Evolutionary conservation across 139 green algal species (phyloP).

Genomic region (Raphidocelis subcapitata): DNA sequence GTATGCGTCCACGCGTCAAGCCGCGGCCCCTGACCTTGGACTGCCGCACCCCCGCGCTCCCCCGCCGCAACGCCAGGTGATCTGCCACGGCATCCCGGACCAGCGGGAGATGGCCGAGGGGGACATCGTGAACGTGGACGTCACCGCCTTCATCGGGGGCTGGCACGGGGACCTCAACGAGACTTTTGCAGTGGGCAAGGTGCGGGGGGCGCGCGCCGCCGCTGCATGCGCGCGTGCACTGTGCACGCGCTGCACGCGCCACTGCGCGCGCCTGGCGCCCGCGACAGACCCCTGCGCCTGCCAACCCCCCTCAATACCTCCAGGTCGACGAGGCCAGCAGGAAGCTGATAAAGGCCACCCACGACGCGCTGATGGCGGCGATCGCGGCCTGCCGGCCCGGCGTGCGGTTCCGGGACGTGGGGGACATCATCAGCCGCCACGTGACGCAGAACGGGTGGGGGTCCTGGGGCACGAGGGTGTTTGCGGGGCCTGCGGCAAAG

Average conservation of each 20-base stretch:
- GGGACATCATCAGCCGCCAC: constrained; percentile 84
- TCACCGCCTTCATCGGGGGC: constrained; percentile 83
- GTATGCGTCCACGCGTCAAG: too few species aligned
- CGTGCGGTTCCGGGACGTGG: constrained; percentile 87
- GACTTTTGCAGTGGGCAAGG: constrained; percentile 81
- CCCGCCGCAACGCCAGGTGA: too few species aligned
- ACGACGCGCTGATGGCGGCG: constrained; percentile 82
- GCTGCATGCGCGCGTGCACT: too few species aligned
- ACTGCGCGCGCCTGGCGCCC: neutral
- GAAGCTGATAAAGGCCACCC: constrained; percentile 72
- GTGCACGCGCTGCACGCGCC: neutral
- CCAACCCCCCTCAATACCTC: constrained; percentile 11
- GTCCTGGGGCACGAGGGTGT: too few species aligned
- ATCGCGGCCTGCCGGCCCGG: constrained; percentile 89
- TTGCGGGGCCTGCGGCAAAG: too few species aligned
- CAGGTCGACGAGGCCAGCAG: constrained; percentile 75
- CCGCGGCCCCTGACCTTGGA: too few species aligned
- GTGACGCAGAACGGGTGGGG: constrained; percentile 49
- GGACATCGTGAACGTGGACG: constrained; percentile 98
- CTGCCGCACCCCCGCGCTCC: too few species aligned
- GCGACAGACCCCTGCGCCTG: too few species aligned
- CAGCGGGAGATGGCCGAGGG: constrained; percentile 82
- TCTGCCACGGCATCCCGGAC: constrained; percentile 99
- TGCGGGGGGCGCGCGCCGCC: neutral
- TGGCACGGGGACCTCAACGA: constrained; percentile 98